These are phyloP conservation scores for Mycena crocata DNA, from an alignment of 768 basidiomycete genomes.

Conservation along the genomic window DNA sequence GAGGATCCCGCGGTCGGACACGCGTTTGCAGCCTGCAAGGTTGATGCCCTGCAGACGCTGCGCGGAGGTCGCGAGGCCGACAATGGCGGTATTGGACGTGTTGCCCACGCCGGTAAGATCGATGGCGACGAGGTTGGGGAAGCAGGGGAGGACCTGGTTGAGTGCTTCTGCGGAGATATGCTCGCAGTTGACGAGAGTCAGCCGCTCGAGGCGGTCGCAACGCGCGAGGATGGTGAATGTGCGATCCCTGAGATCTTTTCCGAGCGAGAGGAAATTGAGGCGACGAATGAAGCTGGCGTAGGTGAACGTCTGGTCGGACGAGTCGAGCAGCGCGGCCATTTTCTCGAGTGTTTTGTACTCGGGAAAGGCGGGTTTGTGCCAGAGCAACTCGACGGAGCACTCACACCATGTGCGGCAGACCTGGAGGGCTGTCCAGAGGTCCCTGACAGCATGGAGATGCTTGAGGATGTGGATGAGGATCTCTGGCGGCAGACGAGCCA, in stretches of 20 bases:
- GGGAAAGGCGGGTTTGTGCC: slow-evolving; percentile 89
- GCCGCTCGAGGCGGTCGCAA: slow-evolving; percentile 87
- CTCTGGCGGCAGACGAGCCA: slow-evolving; percentile 85
- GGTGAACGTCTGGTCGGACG: slow-evolving; percentile 80
- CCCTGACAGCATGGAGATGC: slow-evolving; percentile 77
- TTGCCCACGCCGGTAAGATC: slow-evolving; percentile 82
- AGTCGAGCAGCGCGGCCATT: slow-evolving; percentile 79
- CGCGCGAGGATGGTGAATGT: slow-evolving; percentile 76
- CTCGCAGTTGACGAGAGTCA: slow-evolving; percentile 87
- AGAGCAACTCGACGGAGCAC: slow-evolving; percentile 93
- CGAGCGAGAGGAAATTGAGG: slow-evolving; percentile 86
- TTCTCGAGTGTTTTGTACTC: slow-evolving; percentile 77
- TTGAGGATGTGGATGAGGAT: slow-evolving; percentile 93
- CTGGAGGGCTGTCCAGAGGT: slow-evolving; percentile 79
- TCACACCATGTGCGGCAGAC: slow-evolving; percentile 96
- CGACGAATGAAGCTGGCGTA: slow-evolving; percentile 91
- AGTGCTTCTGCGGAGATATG: slow-evolving; percentile 75
- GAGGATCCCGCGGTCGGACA: slow-evolving; percentile 82
- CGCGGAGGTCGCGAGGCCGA: slow-evolving; percentile 76
- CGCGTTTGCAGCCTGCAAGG: slow-evolving; percentile 81
- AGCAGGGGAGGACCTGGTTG: slow-evolving; percentile 70
- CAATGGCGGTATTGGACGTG: slow-evolving; percentile 78
- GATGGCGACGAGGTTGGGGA: slow-evolving; percentile 85
- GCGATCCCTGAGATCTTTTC: slow-evolving; percentile 76
- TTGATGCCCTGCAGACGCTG: slow-evolving; percentile 92